phyloP scores from a whole-genome alignment of 2,329 filamentous ascomycete species.

The Cordyceps militaris region DNA sequence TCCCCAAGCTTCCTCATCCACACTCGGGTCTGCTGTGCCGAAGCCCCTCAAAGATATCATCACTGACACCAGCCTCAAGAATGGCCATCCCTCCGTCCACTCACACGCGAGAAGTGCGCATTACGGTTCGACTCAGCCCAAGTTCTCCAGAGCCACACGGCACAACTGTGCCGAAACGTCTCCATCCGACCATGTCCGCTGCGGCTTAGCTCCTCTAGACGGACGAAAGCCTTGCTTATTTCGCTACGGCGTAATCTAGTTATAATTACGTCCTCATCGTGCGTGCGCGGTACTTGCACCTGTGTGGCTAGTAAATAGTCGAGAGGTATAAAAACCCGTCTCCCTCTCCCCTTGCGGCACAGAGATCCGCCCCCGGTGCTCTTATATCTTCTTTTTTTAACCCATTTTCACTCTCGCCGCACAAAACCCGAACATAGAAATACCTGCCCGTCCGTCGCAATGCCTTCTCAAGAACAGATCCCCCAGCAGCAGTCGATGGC shows the following conservation, averaged over 20 bases:
- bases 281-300: not conserved
- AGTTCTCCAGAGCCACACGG: not conserved
- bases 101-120: not conserved
- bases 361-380: no score
- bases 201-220: not conserved
- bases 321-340: not conserved
- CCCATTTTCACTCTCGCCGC: no score
- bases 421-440: not conserved
- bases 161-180: slow-evolving; percentile 9
- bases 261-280: not conserved
- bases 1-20: not conserved
- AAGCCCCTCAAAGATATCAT: not conserved
- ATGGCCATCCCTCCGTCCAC: not conserved
- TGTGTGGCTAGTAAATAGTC: not conserved
- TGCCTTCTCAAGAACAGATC: slow-evolving; percentile 3
- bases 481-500: slow-evolving; percentile 11
- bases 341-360: not conserved
- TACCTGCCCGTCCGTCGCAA: not conserved
- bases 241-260: no score
- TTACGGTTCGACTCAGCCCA: not conserved
- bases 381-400: no score
- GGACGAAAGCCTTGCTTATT: no score
- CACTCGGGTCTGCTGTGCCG: slow-evolving; percentile 1
- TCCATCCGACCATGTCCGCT: slow-evolving; percentile 6
- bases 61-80: no score